Evolutionary conservation across 2,329 filamentous ascomycete genomes (phyloP).

Genomic region (Polytolypa hystricis): DNA sequence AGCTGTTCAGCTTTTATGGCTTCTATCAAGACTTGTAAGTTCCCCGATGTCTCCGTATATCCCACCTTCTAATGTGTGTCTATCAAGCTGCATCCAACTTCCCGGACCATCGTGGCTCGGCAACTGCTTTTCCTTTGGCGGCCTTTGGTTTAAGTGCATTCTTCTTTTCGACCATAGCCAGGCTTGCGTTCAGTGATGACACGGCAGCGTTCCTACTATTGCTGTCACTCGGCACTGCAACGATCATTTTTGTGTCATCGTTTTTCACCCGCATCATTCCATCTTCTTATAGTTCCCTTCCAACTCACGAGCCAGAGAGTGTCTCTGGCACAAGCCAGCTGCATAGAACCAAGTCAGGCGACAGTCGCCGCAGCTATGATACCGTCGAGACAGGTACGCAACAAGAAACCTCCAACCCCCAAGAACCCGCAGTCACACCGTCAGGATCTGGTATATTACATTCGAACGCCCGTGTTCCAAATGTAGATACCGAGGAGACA

Average conservation of each 20-base stretch:
- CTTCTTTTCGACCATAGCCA: slow-evolving; percentile 78
- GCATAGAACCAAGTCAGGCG: slow-evolving; percentile 22
- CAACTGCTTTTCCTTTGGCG: slow-evolving; percentile 84
- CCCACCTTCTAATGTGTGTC: slow-evolving; percentile 1
- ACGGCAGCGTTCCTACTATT: slow-evolving; percentile 72
- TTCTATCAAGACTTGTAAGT: slow-evolving; percentile 61
- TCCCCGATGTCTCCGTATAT: neutral
- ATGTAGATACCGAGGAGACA: slow-evolving; percentile 53
- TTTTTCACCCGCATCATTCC: slow-evolving; percentile 74
- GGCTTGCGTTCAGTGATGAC: slow-evolving; percentile 68
- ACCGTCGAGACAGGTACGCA: slow-evolving; percentile 29
- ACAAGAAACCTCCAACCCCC: slow-evolving; percentile 21
- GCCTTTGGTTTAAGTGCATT: slow-evolving; percentile 93
- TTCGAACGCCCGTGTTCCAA: slow-evolving; percentile 15
- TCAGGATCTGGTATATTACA: slow-evolving; percentile 22
- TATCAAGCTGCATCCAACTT: slow-evolving; percentile 71
- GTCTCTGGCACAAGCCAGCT: slow-evolving; percentile 21
- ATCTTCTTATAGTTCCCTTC: slow-evolving; percentile 35
- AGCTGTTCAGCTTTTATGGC: slow-evolving; percentile 86
- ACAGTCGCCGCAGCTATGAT: slow-evolving; percentile 17
- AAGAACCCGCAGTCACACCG: slow-evolving; percentile 18
- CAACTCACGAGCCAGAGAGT: slow-evolving; percentile 24
- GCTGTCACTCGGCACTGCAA: slow-evolving; percentile 66
- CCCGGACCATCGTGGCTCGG: slow-evolving; percentile 81
- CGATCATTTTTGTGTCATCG: slow-evolving; percentile 63